Conservation (phyloP, 2,329 filamentous ascomycete genomes). For the Phialophora chinensis region DNA sequence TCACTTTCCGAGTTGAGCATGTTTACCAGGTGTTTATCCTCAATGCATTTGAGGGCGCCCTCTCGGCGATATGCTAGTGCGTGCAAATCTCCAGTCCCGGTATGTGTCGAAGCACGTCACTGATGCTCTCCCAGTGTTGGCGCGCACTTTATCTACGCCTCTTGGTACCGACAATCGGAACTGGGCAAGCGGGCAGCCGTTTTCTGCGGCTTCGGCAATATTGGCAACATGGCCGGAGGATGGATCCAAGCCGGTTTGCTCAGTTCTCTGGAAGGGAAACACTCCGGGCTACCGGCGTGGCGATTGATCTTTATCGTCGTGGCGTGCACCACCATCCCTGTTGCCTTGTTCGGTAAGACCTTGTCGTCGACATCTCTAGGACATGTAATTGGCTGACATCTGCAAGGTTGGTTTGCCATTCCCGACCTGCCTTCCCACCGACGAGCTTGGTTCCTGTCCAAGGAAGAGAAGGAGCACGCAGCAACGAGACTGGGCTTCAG, state of each 20-base stretch:
- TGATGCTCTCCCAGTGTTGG: conserved; percentile 43
- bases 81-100: conserved; percentile 25
- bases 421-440: conserved; percentile 52
- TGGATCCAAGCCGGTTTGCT: conserved; percentile 55
- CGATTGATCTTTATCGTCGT: conserved; percentile 55
- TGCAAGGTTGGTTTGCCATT: conserved; percentile 52
- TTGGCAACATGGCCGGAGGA: conserved; percentile 54
- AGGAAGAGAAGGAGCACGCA: conserved; percentile 13
- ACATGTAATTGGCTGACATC: neutral
- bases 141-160: conserved; percentile 54
- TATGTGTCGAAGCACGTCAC: neutral
- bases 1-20: conserved; percentile 51
- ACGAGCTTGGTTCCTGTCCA: conserved; percentile 49
- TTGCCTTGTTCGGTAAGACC: conserved; percentile 48
- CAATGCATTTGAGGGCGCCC: conserved; percentile 54
- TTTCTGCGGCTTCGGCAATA: conserved; percentile 52
- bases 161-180: conserved; percentile 54
- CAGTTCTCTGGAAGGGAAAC: conserved; percentile 45
- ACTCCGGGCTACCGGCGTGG: conserved; percentile 49
- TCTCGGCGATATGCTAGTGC: conserved; percentile 53
- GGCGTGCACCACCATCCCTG: conserved; percentile 50
- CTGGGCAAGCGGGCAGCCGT: conserved; percentile 43
- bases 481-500: neutral
- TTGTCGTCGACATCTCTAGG: neutral
- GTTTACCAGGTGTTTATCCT: conserved; percentile 54